Evolutionary conservation across 2,329 filamentous ascomycete species (phyloP), one percentile per base, ranked within the genome.

Genomic region (Xylariaceae sp.): DNA sequence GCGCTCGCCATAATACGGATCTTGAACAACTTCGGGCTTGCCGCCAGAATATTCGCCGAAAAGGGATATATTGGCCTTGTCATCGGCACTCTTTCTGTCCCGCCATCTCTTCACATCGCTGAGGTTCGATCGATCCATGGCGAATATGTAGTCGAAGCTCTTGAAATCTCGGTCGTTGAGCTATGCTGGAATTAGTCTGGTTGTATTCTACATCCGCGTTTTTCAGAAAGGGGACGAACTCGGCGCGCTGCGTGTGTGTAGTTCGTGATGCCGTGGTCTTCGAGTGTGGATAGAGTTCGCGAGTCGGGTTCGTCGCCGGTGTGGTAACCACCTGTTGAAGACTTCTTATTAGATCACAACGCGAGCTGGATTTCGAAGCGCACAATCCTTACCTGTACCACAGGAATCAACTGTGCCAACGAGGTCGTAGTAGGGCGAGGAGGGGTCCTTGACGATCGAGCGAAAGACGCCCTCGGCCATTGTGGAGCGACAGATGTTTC

Each of bases 391-490:
- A 79, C 78, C 82, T 15, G 94, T 99, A 44, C 94, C 94, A 68
- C 89, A 94, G 9, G 89, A 95, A 69, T 97, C 94, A 58, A 96
- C 83, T 52, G 74, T 74, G 14, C 72, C 73, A 63, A 96, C 82
- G 52, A 75, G 72, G 42, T 70, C 74, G 60, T 78, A 74, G 62
- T 82, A 83, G 19, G 80, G 75, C 42, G 79, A 71, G 59, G 60
- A 55, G 31, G 58, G 70, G 51, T 85, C 80, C 58, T 80, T 76
- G 38, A 79, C 78, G 38, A 94, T 73, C 52, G 85, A 81, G 51
- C 83, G 82, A 72, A 99, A 97, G 57, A 96, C 88, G 44, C 89
- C 94, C 75, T 97, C 92, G 41, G 91, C 90, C 94, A 99, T 97
- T 31, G 94, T 89, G 7, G 90, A 96, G 53, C 81, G 78, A 67